Percentiles rank a stretch among this genome's conserved stretches.
Conservation (phyloP, 805 yeast species). For the Groenewaldozyma salmanticensis region DNA sequence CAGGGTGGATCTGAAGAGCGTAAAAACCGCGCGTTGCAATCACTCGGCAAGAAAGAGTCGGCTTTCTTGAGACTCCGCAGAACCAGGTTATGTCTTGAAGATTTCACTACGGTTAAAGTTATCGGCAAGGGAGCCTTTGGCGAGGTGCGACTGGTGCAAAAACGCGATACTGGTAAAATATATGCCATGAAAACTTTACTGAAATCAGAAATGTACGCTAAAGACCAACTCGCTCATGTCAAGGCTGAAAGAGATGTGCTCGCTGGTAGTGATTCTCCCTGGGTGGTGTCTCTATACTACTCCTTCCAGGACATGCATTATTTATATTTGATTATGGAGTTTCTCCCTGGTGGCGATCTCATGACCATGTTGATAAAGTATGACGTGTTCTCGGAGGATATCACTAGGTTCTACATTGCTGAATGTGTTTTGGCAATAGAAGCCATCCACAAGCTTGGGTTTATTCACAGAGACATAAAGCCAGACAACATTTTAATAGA, state of each 20-base stretch:
- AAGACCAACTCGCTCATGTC: conserved; percentile 90
- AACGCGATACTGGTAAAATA: conserved; percentile 81
- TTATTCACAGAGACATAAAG: conserved; percentile 93
- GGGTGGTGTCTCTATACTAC: conserved; percentile 78
- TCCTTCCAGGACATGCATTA: conserved; percentile 74
- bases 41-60: conserved; percentile 81
- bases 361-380: conserved; percentile 95
- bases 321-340: conserved; percentile 71
- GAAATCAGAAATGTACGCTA: conserved; percentile 88
- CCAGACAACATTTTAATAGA: conserved; percentile 93
- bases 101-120: conserved; percentile 80
- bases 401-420: conserved; percentile 82
- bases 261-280: conserved; percentile 81
- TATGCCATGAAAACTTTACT: conserved; percentile 90
- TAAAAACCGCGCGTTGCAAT: conserved; percentile 67
- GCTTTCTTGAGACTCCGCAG: conserved; percentile 77
- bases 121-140: conserved; percentile 98
- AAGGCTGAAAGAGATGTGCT: conserved; percentile 93
- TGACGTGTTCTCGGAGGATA: conserved; percentile 90
- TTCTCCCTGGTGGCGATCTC: conserved; percentile 73
- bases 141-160: conserved; percentile 90
- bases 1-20: conserved; percentile 82
- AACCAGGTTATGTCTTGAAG: conserved; percentile 73
- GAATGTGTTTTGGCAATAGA: conserved; percentile 93
- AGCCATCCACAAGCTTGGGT: conserved; percentile 85